Base-by-base conservation (phyloP, 2,329 filamentous ascomycete genomes). In the Botrytis medusae region DNA sequence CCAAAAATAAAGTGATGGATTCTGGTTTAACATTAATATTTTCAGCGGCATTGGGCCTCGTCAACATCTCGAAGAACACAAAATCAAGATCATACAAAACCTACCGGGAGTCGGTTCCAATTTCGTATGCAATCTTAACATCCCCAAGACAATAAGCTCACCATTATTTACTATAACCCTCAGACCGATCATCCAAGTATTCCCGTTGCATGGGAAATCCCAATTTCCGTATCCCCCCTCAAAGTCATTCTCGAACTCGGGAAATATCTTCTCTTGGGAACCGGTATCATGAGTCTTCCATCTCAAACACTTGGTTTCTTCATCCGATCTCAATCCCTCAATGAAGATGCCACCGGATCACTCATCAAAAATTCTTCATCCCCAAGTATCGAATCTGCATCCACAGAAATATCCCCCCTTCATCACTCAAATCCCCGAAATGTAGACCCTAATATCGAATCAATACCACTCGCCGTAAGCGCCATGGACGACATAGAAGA, bases 151-250 rank as follows among this genome's bases (percentile, higher is more conserved):
- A 34, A 8, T 25, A 37, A 37, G 8, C 37, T 37, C n/a, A 44
- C 16, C n/a, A 2, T 20, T 12, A 20, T 7, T 65, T 32, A 65
- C 22, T 12, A 22, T 2, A 22, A 12, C 22, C 16, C 44, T n/a
- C 46, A 72, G 63, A 48, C 34, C 54, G 72, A 74, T 44, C 72
- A 74, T 40, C 61, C 46, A 18, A 60, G 61, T 32, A 48, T 74
- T n/a, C 63, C 68, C 18, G 68, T 75, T 9, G 34, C 62, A 40
- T 75, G 67, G 57, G 65, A 75, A 68, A 69, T 74, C 16, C 72
- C 69, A 32, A 29, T 70, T 12, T 29, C 44, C 20, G 37, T 34
- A 29, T 72, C 74, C 1, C 74, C 62, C 2, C 25, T 61, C 18
- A 68, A 67, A 73, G 61, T 32, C 4, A n/a, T 46, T 7, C 3